Base-by-base conservation (phyloP, 306 rosid species). In the Trichosanthes cucumerina region DNA sequence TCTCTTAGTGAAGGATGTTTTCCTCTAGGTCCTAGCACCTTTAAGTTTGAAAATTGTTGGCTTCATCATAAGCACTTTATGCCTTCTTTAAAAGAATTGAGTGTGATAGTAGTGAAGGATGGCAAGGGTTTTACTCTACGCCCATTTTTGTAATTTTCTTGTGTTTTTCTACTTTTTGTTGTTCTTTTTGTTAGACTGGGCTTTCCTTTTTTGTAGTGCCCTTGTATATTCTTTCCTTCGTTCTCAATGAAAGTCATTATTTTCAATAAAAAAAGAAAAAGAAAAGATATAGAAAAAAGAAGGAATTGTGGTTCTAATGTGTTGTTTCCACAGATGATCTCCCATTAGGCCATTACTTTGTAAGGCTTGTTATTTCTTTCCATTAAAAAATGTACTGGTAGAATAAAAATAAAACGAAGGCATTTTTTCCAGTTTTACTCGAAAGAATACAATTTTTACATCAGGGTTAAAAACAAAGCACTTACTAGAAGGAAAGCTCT, bases 401-500 rank as follows among this genome's bases (percentile, higher is more conserved):
- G 21, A 26, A 24, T 46, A 14, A 36, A 46, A 44, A 23, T 10
- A 44, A 23, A 12, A 71, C 1, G 13, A 46, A 14, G 57, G 21
- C 23, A 3, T 44, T 13, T 23, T 69, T 44, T 24, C 38, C 76
- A 70, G 21, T 7, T 70, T 70, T 70, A 68, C 14, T 14, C 76
- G 14, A 28, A 70, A 7, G 14, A 26, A 43, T 38, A n/a, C 36
- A 70, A 46, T 24, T 46, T 23, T 14, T 24, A 52, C 78, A 64
- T 39, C 79, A 66, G 19, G 57, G 54, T 24, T 39, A 26, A 24
- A 53, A 85, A 86, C 57, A 82, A 50, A 74, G 78, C 72, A 84
- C 91, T 80, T 92, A 95, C 98, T 21, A 95, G 89, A 82, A 95
- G 96, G 78, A 95, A 90, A 6, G 95, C 97, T 85, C 97, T 86